Conservation (phyloP, 208 protist genomes). For the Porcisia deanei region DNA sequence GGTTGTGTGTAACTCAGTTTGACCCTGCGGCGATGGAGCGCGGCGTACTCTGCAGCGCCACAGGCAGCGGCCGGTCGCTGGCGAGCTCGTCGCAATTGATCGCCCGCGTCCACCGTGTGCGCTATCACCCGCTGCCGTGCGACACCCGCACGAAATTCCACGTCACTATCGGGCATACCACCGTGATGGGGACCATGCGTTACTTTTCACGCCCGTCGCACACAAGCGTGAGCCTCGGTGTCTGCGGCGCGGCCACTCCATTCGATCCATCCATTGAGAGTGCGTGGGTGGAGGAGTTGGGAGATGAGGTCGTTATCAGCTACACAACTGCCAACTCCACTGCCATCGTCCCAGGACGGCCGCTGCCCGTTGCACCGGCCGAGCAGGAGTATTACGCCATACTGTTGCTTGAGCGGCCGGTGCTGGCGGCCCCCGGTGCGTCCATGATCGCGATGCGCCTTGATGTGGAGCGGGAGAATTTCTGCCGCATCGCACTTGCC, state of each 20-base stretch:
- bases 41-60: constrained; percentile 70
- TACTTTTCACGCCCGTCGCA: constrained; percentile 54
- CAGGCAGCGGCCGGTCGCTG: constrained; percentile 9
- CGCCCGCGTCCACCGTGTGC: constrained; percentile 68
- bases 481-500: constrained; percentile 76
- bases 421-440: constrained; percentile 34
- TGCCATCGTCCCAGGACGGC: constrained; percentile 19
- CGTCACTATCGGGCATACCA: constrained; percentile 86
- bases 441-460: constrained; percentile 73
- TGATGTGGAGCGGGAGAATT: constrained; percentile 65
- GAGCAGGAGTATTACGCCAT: constrained; percentile 57
- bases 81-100: constrained; percentile 36
- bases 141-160: constrained; percentile 75
- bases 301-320: constrained; percentile 27
- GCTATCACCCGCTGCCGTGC: constrained; percentile 73
- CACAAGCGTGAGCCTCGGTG: background rate
- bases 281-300: constrained; percentile 49
- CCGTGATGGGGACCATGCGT: constrained; percentile 82
- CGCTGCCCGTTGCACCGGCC: constrained; percentile 21
- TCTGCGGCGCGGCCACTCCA: background rate
- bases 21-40: constrained; percentile 90
- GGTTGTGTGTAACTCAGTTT: constrained; percentile 93
- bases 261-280: constrained; percentile 40
- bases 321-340: constrained; percentile 17
- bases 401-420: constrained; percentile 56